Evolutionary conservation across 1,284 basidiomycete species (phyloP).

Genomic region (Cryptococcus sp.): DNA sequence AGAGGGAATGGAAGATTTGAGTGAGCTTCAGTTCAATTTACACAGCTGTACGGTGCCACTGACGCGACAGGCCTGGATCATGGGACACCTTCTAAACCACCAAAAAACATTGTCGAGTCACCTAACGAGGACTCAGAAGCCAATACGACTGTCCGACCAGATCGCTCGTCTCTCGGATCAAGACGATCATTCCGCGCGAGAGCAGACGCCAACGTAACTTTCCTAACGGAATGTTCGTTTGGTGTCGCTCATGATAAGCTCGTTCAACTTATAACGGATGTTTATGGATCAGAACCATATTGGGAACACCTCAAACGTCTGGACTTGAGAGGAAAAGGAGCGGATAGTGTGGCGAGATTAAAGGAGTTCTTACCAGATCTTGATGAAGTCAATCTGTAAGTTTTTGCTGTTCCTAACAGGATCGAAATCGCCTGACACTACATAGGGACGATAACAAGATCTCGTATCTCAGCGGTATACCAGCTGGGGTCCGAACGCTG

Average conservation of each 20-base stretch:
- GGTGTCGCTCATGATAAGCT: constrained; percentile 84
- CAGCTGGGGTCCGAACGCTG: constrained; percentile 69
- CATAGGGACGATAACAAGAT: constrained; percentile 72
- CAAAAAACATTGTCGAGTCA: neutral
- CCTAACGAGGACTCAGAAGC: neutral
- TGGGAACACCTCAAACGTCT: constrained; percentile 80
- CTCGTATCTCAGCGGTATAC: constrained; percentile 81
- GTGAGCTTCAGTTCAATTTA: constrained; percentile 47
- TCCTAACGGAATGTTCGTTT: constrained; percentile 89
- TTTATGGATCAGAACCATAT: constrained; percentile 88
- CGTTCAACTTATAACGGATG: constrained; percentile 88
- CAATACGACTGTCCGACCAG: constrained; percentile 16
- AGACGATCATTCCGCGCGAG: constrained; percentile 1
- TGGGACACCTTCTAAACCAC: constrained; percentile 60
- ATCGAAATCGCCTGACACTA: constrained; percentile 4
- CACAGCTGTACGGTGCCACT: neutral
- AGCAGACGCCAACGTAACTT: constrained; percentile 58
- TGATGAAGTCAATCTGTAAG: constrained; percentile 74
- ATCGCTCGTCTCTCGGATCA: constrained; percentile 6
- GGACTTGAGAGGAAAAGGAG: constrained; percentile 69
- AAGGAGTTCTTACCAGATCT: constrained; percentile 90
- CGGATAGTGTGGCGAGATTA: constrained; percentile 84
- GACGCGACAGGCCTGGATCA: constrained; percentile 40
- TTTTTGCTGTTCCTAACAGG: constrained; percentile 11
- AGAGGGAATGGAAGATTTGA: constrained; percentile 61